Evolutionary conservation across 139 green algal genomes (phyloP).

Genomic region (Chlorella sorokiniana): DNA sequence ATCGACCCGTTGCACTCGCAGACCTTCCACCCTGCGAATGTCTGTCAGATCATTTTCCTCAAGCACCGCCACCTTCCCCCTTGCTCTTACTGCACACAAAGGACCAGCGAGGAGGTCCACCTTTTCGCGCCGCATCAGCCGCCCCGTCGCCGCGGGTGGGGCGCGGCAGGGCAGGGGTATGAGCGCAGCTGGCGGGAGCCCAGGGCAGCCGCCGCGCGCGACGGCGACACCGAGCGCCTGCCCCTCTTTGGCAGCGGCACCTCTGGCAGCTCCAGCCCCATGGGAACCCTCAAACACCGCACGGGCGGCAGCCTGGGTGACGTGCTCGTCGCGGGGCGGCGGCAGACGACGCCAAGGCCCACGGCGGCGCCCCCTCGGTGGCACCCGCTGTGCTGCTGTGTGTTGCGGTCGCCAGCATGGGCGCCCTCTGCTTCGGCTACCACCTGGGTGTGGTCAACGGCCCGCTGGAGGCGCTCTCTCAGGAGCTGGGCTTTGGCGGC

Average conservation of each 20-base stretch:
- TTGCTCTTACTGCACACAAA: background rate
- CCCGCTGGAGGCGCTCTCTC: constrained; percentile 80
- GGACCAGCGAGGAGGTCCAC: background rate
- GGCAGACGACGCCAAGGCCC: background rate
- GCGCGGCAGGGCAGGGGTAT: background rate
- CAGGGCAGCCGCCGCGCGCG: constrained; percentile 9
- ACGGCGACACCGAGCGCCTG: background rate
- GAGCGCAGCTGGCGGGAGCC: constrained; percentile 3
- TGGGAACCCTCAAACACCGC: constrained; percentile 21
- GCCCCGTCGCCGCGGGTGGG: background rate
- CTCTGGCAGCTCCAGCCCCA: constrained; percentile 13
- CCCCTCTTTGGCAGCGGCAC: background rate
- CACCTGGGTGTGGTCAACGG: constrained; percentile 91
- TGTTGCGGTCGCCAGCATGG: constrained; percentile 32
- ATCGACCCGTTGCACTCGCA: too few relatives aligned
- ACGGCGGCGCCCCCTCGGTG: background rate
- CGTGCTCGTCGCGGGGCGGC: background rate
- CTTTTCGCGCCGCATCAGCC: background rate
- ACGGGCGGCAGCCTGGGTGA: background rate
- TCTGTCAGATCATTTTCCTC: background rate
- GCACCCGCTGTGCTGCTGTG: constrained; percentile 14
- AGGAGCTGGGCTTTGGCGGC: constrained; percentile 78
- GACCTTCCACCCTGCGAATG: too few relatives aligned
- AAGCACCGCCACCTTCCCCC: background rate
- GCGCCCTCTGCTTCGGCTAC: constrained; percentile 87